These are phyloP conservation scores for Raffaelea arxii DNA, from an alignment of 2,329 filamentous ascomycete genomes.

Conservation along the genomic window DNA sequence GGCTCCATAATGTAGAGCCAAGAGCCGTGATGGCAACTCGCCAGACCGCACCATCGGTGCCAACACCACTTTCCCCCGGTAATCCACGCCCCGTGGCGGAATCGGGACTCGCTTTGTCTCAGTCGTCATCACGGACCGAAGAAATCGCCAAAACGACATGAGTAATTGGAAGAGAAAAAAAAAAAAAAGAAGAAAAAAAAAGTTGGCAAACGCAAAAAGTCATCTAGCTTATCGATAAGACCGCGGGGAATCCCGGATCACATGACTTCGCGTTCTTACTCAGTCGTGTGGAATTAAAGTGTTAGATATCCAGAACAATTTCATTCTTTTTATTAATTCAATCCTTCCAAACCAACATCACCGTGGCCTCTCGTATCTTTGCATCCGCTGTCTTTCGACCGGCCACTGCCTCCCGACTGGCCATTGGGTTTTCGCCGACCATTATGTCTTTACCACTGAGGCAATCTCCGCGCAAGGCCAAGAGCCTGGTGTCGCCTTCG, in stretches of 20 bases:
- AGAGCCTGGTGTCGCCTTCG: slow-evolving; percentile 1
- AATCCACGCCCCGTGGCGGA: slow-evolving; percentile 81
- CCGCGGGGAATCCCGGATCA: too few species aligned
- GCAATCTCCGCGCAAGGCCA: slow-evolving; percentile 5
- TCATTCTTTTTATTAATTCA: too few species aligned
- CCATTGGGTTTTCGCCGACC: slow-evolving; percentile 3
- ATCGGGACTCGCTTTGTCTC: slow-evolving; percentile 65
- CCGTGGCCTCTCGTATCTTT: too few species aligned
- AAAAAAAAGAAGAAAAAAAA: too few species aligned
- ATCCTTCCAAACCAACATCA: too few species aligned
- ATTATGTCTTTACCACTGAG: slow-evolving; percentile 9
- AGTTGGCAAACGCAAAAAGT: too few species aligned
- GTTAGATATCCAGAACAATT: too few species aligned
- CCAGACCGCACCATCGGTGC: slow-evolving; percentile 98
- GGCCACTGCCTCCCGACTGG: too few species aligned
- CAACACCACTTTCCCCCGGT: slow-evolving; percentile 85
- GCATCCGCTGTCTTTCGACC: too few species aligned
- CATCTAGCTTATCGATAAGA: too few species aligned
- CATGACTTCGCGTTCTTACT: too few species aligned
- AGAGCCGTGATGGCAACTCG: slow-evolving; percentile 79
- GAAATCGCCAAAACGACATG: slow-evolving; percentile 13
- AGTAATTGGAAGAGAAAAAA: background rate
- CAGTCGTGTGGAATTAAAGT: too few species aligned
- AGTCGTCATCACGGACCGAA: slow-evolving; percentile 48
- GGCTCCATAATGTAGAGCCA: slow-evolving; percentile 88